Percentiles rank a stretch among this genome's conserved stretches.
Evolutionary conservation across 2,329 filamentous ascomycete genomes (phyloP).

Genomic region (Arthrobotrys iridis): DNA sequence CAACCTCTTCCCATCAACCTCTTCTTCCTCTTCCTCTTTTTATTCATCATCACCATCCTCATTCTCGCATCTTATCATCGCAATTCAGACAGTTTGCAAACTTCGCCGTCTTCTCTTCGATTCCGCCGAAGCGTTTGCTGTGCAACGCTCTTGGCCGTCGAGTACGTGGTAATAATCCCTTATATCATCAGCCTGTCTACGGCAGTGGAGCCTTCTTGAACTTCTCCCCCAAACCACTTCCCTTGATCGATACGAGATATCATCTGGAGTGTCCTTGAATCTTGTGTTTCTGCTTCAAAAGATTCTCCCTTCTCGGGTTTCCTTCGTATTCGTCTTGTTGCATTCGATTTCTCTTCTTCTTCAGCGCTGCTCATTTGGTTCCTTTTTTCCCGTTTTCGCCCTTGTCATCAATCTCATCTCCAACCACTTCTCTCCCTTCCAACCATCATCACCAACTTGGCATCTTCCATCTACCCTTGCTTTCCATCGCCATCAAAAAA

Average conservation of each 20-base stretch:
- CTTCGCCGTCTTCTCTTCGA: neutral
- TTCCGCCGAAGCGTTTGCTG: neutral
- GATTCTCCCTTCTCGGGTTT: neutral
- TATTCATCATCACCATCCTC: neutral
- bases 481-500: conserved; percentile 3
- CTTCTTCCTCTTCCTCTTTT: neutral
- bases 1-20: neutral
- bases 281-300: neutral
- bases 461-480: conserved; percentile 1
- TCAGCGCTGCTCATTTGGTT: neutral
- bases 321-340: conserved; percentile 9
- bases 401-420: conserved; percentile 40
- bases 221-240: neutral
- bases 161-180: conserved; percentile 40
- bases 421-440: conserved; percentile 5
- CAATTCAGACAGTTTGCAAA: neutral
- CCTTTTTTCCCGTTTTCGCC: conserved; percentile 23
- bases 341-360: conserved; percentile 8
- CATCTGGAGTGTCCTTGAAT: conserved; percentile 20
- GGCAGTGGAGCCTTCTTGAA: conserved; percentile 33
- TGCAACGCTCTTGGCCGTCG: neutral
- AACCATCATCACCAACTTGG: conserved; percentile 7
- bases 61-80: neutral
- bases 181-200: conserved; percentile 36
- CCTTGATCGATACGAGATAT: conserved; percentile 20